Percentiles rank a stretch among this genome's conserved stretches.
These are phyloP conservation scores for Paramecium primaurelia DNA, from an alignment of 73 alveolate genomes.

Conservation along the genomic window DNA sequence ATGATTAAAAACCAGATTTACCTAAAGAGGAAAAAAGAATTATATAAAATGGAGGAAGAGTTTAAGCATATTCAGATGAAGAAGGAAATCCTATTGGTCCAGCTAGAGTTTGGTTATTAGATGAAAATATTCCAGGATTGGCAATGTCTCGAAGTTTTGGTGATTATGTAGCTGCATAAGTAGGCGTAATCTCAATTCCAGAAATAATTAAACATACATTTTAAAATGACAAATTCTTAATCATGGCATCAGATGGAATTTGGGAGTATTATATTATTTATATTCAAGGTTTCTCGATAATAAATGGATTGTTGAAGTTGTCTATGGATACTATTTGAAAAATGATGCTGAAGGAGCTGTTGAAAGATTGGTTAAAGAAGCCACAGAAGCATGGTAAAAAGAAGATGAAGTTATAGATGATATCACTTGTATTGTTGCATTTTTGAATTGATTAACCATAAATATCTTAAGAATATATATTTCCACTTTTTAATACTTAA, in stretches of 20 bases:
- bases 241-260: conserved; percentile 92
- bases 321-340: conserved; percentile 51
- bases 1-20: conserved; percentile 93
- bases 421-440: conserved; percentile 87
- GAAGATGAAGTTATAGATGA: conserved; percentile 94
- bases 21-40: conserved; percentile 85
- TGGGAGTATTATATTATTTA: conserved; percentile 78
- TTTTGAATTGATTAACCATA: conserved; percentile 4
- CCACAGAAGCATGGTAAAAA: conserved; percentile 85
- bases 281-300: conserved; percentile 43
- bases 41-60: conserved; percentile 83
- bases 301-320: conserved; percentile 44
- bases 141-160: conserved; percentile 84
- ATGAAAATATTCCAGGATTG: conserved; percentile 83
- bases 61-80: conserved; percentile 68
- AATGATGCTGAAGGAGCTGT: conserved; percentile 87
- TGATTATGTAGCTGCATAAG: conserved; percentile 69
- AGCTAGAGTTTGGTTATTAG: conserved; percentile 88
- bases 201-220: conserved; percentile 66
- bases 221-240: conserved; percentile 84
- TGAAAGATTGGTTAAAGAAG: conserved; percentile 85
- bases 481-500: not conserved
- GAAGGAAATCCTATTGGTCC: conserved; percentile 87
- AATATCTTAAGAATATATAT: not conserved
- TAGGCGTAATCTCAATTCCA: conserved; percentile 69